Percentiles rank a stretch among this genome's conserved stretches.
These are phyloP conservation scores for Serendipita sp. DNA, from an alignment of 1,284 basidiomycete species.

Conservation along the genomic window DNA sequence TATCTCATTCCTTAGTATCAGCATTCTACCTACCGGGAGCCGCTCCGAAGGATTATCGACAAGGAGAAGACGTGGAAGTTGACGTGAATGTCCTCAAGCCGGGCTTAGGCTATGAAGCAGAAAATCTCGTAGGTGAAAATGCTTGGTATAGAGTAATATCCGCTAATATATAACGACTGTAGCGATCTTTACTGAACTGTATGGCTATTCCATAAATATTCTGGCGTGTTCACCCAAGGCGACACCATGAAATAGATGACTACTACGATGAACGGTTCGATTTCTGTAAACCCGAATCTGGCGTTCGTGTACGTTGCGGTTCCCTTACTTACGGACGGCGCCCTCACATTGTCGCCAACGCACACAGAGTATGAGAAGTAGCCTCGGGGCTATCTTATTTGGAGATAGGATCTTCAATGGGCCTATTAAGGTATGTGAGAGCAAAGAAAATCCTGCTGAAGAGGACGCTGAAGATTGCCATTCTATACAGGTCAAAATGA, in stretches of 20 bases:
- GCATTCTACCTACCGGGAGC: constrained; percentile 64
- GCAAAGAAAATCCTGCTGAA: background rate
- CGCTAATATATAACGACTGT: constrained; percentile 8
- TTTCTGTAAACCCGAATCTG: constrained; percentile 74
- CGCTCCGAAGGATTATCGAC: constrained; percentile 64
- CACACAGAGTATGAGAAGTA: constrained; percentile 3
- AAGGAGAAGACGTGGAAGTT: constrained; percentile 59
- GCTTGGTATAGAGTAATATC: background rate
- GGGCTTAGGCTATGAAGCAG: constrained; percentile 55
- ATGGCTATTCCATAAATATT: constrained; percentile 20
- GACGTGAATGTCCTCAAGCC: constrained; percentile 81
- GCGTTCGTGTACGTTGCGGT: constrained; percentile 23
- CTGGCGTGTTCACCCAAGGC: constrained; percentile 5
- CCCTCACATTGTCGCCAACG: too few species aligned
- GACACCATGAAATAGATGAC: constrained; percentile 40
- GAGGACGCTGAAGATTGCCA: background rate
- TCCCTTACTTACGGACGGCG: background rate
- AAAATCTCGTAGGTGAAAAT: constrained; percentile 51
- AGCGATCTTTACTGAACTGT: constrained; percentile 80
- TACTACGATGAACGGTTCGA: constrained; percentile 78
- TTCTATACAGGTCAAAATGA: background rate
- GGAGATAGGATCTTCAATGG: constrained; percentile 92
- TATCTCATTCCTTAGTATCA: background rate
- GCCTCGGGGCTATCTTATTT: constrained; percentile 81
- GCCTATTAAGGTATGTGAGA: constrained; percentile 58